Evolutionary conservation across 805 yeast species (phyloP).

Genomic region (Myxozyma melibiosi): DNA sequence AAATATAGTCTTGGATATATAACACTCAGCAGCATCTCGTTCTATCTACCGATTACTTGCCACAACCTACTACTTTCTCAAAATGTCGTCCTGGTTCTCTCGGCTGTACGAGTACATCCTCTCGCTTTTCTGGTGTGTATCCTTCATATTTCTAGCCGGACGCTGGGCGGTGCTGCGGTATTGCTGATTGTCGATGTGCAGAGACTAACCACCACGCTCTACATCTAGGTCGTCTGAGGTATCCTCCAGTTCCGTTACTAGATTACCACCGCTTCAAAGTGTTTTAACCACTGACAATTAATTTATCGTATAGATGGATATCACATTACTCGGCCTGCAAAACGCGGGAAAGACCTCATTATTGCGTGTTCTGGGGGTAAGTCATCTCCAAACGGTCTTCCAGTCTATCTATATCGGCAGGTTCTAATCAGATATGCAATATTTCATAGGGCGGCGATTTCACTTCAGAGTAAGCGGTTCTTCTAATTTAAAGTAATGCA

Average conservation of each 20-base stretch:
- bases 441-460: conserved; percentile 39
- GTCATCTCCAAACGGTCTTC: conserved; percentile 8
- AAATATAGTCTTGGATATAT: too few species aligned
- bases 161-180: too few species aligned
- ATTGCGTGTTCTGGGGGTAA: conserved; percentile 40
- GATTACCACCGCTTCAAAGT: not conserved
- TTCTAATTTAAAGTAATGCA: not conserved
- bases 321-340: conserved; percentile 44
- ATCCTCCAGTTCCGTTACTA: not conserved
- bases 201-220: too few species aligned
- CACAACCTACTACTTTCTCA: too few species aligned
- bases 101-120: conserved; percentile 39
- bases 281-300: too few species aligned
- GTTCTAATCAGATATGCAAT: not conserved
- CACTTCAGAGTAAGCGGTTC: conserved; percentile 40
- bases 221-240: conserved; percentile 38
- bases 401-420: not conserved
- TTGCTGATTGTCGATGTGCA: too few species aligned
- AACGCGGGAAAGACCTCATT: conserved; percentile 46
- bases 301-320: conserved; percentile 38
- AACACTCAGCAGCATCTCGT: too few species aligned
- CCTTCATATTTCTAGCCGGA: not conserved
- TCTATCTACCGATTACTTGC: too few species aligned
- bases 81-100: conserved; percentile 30
- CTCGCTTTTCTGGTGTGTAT: conserved; percentile 41